Conservation (phyloP, 257 asterid genomes). For the Datura wrightii region DNA sequence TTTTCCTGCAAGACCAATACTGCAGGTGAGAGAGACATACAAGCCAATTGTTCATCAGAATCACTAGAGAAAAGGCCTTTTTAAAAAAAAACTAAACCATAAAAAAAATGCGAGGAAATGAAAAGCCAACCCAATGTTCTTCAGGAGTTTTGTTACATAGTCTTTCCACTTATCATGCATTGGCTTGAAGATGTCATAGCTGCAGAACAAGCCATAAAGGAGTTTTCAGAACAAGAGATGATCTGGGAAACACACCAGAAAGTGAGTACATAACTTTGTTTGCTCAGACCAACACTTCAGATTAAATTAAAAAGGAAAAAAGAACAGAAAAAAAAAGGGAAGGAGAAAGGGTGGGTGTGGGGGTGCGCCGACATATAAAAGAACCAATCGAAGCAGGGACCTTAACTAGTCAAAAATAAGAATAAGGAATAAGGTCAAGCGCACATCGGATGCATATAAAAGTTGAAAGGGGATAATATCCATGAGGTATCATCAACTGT, state of each 20-base stretch:
- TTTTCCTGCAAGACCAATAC: conserved; percentile 67
- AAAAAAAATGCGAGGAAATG: conserved; percentile 6
- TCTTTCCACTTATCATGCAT: conserved; percentile 92
- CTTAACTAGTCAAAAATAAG: neutral
- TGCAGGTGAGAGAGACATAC: conserved; percentile 15
- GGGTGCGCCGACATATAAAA: neutral
- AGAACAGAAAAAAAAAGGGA: neutral
- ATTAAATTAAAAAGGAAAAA: conserved; percentile 1
- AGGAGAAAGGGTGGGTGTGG: neutral
- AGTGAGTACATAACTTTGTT: conserved; percentile 20
- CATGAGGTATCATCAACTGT: conserved; percentile 6
- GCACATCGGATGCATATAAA: neutral
- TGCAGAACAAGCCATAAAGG: conserved; percentile 44
- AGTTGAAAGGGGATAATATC: conserved; percentile 13
- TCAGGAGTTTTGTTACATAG: conserved; percentile 63
- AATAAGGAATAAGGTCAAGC: neutral
- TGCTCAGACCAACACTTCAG: neutral
- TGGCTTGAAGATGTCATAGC: conserved; percentile 71
- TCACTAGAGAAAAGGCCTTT: neutral
- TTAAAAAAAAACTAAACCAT: conserved; percentile 13
- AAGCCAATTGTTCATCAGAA: neutral
- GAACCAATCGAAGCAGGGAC: neutral
- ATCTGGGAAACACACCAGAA: conserved; percentile 28
- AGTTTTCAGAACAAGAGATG: neutral
- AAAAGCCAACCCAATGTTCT: conserved; percentile 64